phyloP scores from a whole-genome alignment of 805 yeast genomes.

The Jamesozyma spencerorum region DNA sequence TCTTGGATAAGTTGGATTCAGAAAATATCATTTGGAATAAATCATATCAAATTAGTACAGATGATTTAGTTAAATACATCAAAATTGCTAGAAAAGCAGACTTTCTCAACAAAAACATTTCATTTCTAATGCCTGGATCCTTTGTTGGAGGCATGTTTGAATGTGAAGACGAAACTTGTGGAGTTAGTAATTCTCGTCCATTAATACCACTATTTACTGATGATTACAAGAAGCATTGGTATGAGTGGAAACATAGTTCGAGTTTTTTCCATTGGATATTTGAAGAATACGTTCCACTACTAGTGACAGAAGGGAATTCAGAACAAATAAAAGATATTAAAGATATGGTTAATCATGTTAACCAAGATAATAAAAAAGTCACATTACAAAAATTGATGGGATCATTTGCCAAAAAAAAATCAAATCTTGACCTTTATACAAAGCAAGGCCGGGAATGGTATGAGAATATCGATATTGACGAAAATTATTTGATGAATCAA shows the following conservation, averaged over 20 bases:
- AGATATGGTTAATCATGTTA: background rate
- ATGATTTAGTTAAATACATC: constrained; percentile 35
- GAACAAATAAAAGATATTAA: background rate
- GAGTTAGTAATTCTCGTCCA: constrained; percentile 33
- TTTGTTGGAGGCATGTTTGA: constrained; percentile 58
- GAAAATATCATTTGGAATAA: constrained; percentile 38
- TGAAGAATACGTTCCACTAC: constrained; percentile 46
- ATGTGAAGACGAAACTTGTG: constrained; percentile 35
- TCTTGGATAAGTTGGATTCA: constrained; percentile 25
- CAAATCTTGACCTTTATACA: background rate
- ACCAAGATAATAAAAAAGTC: background rate
- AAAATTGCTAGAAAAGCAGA: constrained; percentile 51
- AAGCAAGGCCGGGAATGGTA: background rate
- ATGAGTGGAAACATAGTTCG: constrained; percentile 27
- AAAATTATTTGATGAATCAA: background rate
- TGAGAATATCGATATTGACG: background rate
- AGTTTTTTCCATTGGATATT: constrained; percentile 17
- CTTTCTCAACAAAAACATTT: constrained; percentile 38
- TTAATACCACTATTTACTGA: constrained; percentile 54
- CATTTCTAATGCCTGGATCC: constrained; percentile 45
- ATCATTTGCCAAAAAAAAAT: background rate
- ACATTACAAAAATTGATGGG: too few species aligned
- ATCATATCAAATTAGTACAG: constrained; percentile 34
- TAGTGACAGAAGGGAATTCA: constrained; percentile 35
- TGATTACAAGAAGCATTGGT: constrained; percentile 40